Percentiles rank a stretch among this genome's conserved stretches.
These are phyloP conservation scores for Gloeopeniophorella convolvens DNA, from an alignment of 768 basidiomycete genomes.

Conservation along the genomic window DNA sequence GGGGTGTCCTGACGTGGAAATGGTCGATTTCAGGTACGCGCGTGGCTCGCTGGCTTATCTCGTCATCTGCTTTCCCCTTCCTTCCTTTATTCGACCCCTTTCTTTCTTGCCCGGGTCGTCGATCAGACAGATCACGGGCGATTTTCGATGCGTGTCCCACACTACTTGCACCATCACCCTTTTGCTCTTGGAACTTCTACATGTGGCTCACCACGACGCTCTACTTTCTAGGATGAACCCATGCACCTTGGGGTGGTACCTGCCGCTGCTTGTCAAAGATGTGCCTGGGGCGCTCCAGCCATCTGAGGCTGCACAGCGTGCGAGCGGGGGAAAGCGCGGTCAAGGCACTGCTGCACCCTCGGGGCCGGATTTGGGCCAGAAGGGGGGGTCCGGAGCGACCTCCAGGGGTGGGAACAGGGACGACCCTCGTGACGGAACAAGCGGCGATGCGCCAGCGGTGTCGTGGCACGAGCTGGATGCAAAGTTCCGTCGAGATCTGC, in stretches of 20 bases:
- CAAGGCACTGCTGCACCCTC: constrained; percentile 24
- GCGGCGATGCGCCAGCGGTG: constrained; percentile 12
- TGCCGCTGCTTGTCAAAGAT: constrained; percentile 74
- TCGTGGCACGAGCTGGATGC: constrained; percentile 74
- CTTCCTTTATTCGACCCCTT: constrained; percentile 5
- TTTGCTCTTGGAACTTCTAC: background rate
- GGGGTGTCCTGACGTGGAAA: constrained; percentile 74
- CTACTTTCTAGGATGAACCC: constrained; percentile 75
- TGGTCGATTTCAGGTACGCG: constrained; percentile 83
- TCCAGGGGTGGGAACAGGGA: constrained; percentile 29
- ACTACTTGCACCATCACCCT: background rate
- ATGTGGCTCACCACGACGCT: constrained; percentile 8
- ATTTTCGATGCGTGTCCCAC: background rate
- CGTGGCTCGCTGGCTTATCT: constrained; percentile 12
- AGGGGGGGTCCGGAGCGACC: constrained; percentile 23
- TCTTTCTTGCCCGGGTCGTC: background rate
- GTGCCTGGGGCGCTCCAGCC: constrained; percentile 62
- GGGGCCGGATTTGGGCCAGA: constrained; percentile 20
- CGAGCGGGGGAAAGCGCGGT: constrained; percentile 18
- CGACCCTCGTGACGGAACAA: constrained; percentile 15
- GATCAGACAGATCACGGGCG: constrained; percentile 2
- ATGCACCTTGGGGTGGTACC: constrained; percentile 92
- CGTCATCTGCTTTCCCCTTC: constrained; percentile 11
- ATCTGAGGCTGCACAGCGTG: constrained; percentile 32
- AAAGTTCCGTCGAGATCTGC: constrained; percentile 84